A percentile compares a stretch with the other conserved stretches of the same genome.
phyloP scores from a whole-genome alignment of 257 asterid species.

The Apocynum venetum region DNA sequence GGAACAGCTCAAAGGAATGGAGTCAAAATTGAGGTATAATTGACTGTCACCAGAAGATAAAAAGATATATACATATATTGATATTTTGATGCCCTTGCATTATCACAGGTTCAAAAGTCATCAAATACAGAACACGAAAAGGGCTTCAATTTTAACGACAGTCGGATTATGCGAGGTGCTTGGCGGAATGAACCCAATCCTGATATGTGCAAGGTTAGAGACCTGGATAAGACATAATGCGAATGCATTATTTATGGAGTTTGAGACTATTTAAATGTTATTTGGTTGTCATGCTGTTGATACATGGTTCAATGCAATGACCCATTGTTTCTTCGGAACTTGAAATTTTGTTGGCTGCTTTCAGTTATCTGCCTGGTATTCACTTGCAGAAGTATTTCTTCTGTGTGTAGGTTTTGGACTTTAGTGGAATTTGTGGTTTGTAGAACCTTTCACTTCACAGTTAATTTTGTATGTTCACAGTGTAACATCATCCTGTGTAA shows the following conservation, averaged over 20 bases:
- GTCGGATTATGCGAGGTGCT: constrained; percentile 91
- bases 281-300: not conserved
- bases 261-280: not conserved
- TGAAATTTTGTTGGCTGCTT: not conserved
- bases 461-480: not conserved
- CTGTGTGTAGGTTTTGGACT: not conserved
- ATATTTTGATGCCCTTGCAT: constrained; percentile 19
- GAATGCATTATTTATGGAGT: not conserved
- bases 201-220: constrained; percentile 81
- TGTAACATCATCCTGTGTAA: not conserved
- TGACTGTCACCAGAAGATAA: constrained; percentile 9
- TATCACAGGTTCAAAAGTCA: constrained; percentile 55
- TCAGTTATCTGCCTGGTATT: not conserved
- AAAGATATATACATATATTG: not conserved
- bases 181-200: constrained; percentile 97
- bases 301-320: not conserved
- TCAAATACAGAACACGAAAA: constrained; percentile 61
- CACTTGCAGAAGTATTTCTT: not conserved
- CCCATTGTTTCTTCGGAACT: not conserved
- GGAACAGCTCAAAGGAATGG: constrained; percentile 88
- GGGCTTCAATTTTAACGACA: constrained; percentile 95
- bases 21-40: constrained; percentile 61
- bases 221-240: not conserved
- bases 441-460: not conserved
- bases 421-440: not conserved